Evolutionary conservation across 2,329 filamentous ascomycete species (phyloP).

Genomic region (Parastagonospora nodorum): DNA sequence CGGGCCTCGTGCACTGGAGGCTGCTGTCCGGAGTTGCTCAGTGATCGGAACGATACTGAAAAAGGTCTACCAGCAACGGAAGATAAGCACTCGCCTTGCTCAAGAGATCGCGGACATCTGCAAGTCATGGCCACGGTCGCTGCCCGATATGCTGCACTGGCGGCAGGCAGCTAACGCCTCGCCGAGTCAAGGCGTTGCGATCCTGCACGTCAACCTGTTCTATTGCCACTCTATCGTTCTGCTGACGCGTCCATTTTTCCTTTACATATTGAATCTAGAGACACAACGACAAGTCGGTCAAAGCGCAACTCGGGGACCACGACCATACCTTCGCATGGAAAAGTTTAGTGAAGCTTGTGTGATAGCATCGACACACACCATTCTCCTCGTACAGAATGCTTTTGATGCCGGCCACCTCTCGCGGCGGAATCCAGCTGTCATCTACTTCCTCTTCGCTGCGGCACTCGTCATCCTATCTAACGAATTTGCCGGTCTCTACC

Average conservation of each 20-base stretch:
- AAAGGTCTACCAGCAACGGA: conserved; percentile 64
- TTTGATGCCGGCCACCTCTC: conserved; percentile 49
- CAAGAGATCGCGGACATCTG: conserved; percentile 62
- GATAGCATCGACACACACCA: conserved; percentile 49
- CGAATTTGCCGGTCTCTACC: conserved; percentile 46
- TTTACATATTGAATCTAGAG: conserved; percentile 59
- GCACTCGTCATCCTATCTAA: conserved; percentile 48
- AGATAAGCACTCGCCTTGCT: conserved; percentile 62
- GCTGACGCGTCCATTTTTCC: conserved; percentile 67
- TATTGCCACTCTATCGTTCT: conserved; percentile 68
- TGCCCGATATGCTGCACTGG: conserved; percentile 58
- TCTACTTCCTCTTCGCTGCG: conserved; percentile 50
- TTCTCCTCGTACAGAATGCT: conserved; percentile 47
- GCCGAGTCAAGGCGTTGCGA: conserved; percentile 60
- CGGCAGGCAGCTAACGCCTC: conserved; percentile 53
- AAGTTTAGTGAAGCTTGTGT: conserved; percentile 52
- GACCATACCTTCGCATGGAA: conserved; percentile 52
- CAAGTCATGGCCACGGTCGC: conserved; percentile 57
- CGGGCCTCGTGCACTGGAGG: conserved; percentile 55
- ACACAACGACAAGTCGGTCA: conserved; percentile 44
- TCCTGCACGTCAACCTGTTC: conserved; percentile 66
- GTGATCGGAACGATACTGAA: conserved; percentile 64
- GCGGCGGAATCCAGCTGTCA: conserved; percentile 46
- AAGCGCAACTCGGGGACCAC: conserved; percentile 27
- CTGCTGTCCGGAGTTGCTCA: conserved; percentile 62